Conservation (phyloP, 1,284 basidiomycete species). For the Earliella scabrosa region DNA sequence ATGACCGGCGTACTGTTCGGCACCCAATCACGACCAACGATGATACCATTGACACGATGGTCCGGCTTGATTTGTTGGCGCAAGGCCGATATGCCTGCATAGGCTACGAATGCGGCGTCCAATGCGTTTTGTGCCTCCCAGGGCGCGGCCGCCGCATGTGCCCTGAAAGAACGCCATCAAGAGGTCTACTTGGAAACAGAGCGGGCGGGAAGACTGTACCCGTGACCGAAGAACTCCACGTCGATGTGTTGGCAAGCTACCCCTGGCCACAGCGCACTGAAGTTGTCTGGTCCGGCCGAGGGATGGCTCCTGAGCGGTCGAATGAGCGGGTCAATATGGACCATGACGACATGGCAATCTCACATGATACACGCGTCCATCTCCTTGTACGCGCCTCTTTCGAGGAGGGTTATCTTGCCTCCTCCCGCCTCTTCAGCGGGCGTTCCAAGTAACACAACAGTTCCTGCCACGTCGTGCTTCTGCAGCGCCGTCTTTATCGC, state of each 20-base stretch:
- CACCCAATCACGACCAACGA: slow-evolving; percentile 63
- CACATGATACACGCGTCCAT: slow-evolving; percentile 84
- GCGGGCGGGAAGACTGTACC: slow-evolving; percentile 39
- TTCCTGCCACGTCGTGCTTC: slow-evolving; percentile 68
- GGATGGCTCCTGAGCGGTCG: slow-evolving; percentile 64
- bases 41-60: slow-evolving; percentile 71
- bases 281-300: slow-evolving; percentile 49
- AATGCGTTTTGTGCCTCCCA: slow-evolving; percentile 88
- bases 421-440: slow-evolving; percentile 85
- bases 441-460: slow-evolving; percentile 79
- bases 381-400: slow-evolving; percentile 72
- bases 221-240: slow-evolving; percentile 70
- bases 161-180: slow-evolving; percentile 41
- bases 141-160: slow-evolving; percentile 75
- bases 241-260: slow-evolving; percentile 62
- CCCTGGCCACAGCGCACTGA: slow-evolving; percentile 53
- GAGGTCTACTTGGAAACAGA: neutral
- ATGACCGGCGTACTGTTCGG: slow-evolving; percentile 56
- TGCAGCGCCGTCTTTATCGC: slow-evolving; percentile 72
- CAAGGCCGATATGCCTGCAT: slow-evolving; percentile 73
- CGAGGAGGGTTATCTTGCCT: slow-evolving; percentile 77
- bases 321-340: slow-evolving; percentile 6
- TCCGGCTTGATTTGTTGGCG: slow-evolving; percentile 62
- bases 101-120: slow-evolving; percentile 84
- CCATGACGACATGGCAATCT: slow-evolving; percentile 20